These are phyloP conservation scores for Abelmoschus esculentus DNA, from an alignment of 345 rosid genomes.

Conservation along the genomic window DNA sequence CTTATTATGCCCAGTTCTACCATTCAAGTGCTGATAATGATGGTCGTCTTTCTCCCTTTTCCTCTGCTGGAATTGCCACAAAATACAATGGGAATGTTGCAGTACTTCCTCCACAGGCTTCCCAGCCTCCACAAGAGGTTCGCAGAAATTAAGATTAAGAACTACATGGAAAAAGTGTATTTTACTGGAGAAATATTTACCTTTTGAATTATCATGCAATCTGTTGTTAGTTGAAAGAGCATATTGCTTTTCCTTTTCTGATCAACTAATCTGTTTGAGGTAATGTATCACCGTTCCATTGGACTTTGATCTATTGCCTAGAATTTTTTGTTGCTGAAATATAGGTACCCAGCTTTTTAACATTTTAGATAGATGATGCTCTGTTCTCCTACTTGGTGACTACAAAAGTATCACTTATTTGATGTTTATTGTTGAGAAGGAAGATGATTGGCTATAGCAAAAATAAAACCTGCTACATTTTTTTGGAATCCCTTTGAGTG, in stretches of 20 bases:
- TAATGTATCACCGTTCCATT: neutral
- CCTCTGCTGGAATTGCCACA: constrained; percentile 56
- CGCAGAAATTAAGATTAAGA: constrained; percentile 13
- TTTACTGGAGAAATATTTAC: neutral
- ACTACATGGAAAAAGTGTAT: neutral
- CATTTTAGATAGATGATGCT: neutral
- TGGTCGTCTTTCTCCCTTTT: constrained; percentile 78
- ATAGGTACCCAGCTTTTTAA: neutral
- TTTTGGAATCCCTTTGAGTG: neutral
- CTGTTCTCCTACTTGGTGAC: neutral
- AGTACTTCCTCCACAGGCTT: constrained; percentile 57
- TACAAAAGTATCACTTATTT: neutral
- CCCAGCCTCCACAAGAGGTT: constrained; percentile 88
- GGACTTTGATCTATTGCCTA: neutral
- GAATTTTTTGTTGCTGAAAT: neutral
- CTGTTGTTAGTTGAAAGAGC: neutral
- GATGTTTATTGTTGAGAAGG: neutral
- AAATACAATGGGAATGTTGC: constrained; percentile 78
- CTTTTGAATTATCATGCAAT: neutral
- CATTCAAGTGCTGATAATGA: constrained; percentile 59
- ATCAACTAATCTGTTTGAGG: neutral
- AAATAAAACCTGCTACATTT: neutral
- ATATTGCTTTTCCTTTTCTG: neutral
- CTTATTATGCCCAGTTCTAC: constrained; percentile 74
- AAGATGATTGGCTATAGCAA: neutral